Evolutionary conservation across 129 eudicot species (phyloP), one percentile per base, ranked within the genome.

Genomic region (Lactuca sativa): DNA sequence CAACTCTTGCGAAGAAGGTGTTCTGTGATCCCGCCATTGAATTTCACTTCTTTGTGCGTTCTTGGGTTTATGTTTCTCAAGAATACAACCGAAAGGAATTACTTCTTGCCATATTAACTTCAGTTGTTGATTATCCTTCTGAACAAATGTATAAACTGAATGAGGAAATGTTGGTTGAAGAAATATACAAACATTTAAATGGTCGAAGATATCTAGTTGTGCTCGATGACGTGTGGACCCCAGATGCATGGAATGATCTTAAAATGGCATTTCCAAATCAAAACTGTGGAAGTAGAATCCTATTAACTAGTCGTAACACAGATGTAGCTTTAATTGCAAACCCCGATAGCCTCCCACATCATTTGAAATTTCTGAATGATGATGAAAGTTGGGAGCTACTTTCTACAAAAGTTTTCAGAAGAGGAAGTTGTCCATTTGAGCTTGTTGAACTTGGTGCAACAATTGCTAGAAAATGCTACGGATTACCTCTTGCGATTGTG

Each of bases 21-120:
- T 83, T 74, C 13, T 58, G 55, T n/a, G 77, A 78, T 79, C 82
- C 80, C 9, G 16, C 49, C n/a, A 44, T 83, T 25, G 74, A 80
- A 54, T 75, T 66, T 43, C 73, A 78, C 59, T 86, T 86, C 59
- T 36, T 56, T 56, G 58, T 75, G 4, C 88, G 78, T 38, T 82
- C 84, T 3, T 81, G 86, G 89, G 80, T 83, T 25, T 72, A 86
- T 52, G 84, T 83, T 31, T 83, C 89, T 10, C 88, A 82, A 67
- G 88, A 77, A 17, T 76, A 74, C 60, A 74, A 67, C 74, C 58
- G 73, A 73, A 65, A 75, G 47, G 86, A 83, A 54, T 76, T 81
- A 33, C 70, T 80, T 57, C 60, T 72, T 49, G 64, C 78, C 21
- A 67, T 86, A 34, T 72, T 83, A 54, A 48, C 57, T 62, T 70